Percentiles rank a stretch among this genome's conserved stretches.
phyloP scores from a whole-genome alignment of 257 asterid species.

The Hygrophila difformis region DNA sequence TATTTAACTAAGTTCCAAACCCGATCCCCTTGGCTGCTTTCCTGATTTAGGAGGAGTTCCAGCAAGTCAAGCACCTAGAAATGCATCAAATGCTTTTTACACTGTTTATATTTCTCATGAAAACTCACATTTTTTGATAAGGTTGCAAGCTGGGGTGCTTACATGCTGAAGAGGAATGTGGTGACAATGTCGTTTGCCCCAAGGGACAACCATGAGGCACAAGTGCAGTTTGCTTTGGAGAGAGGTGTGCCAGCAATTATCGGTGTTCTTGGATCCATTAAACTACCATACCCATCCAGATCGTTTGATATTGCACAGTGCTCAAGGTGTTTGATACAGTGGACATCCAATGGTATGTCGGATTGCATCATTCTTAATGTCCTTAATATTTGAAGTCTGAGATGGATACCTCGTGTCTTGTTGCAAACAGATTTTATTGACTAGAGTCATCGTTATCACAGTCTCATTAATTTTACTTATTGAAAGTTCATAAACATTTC shows the following conservation, averaged over 20 bases:
- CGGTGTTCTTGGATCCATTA: constrained; percentile 78
- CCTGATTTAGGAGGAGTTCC: no score
- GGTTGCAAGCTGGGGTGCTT: constrained; percentile 99
- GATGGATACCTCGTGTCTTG: background rate
- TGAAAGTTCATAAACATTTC: constrained; percentile 4
- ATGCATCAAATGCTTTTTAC: no score
- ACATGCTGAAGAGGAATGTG: constrained; percentile 76
- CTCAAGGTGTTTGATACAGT: constrained; percentile 88
- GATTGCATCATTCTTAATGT: no score
- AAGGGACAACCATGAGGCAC: constrained; percentile 92
- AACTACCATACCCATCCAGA: constrained; percentile 77
- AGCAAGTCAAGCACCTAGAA: no score
- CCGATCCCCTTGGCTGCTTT: no score
- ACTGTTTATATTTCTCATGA: no score
- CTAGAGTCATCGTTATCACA: background rate
- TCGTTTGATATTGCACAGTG: constrained; percentile 93
- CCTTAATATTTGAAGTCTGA: background rate
- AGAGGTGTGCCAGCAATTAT: constrained; percentile 90
- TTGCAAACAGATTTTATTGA: background rate
- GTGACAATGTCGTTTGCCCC: constrained; percentile 89
- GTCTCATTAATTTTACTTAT: background rate
- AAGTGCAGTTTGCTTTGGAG: constrained; percentile 91
- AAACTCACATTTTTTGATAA: constrained; percentile 5
- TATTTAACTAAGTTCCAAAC: no score
- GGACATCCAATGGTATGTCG: constrained; percentile 66